A percentile compares a stretch with the other conserved stretches of the same genome.
These are phyloP conservation scores for Clitoria ternatea DNA, from an alignment of 306 rosid species.

Conservation along the genomic window DNA sequence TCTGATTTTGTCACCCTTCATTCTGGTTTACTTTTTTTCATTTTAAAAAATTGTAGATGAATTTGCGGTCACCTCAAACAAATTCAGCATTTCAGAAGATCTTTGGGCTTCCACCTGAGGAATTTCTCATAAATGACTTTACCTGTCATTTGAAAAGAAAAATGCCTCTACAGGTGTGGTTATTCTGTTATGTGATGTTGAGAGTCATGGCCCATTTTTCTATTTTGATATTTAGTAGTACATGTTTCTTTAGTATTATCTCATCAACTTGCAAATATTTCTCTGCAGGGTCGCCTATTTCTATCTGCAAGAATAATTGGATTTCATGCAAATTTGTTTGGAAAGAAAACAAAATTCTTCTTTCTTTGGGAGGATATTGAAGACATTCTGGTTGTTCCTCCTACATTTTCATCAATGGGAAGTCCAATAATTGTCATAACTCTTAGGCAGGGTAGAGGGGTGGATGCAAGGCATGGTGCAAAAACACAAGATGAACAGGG, in stretches of 20 bases:
- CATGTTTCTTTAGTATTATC: slow-evolving; percentile 16
- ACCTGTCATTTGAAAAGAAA: slow-evolving; percentile 96
- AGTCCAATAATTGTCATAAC: slow-evolving; percentile 87
- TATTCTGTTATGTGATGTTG: slow-evolving; percentile 16
- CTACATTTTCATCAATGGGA: slow-evolving; percentile 92
- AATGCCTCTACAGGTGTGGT: slow-evolving; percentile 88
- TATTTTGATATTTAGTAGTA: slow-evolving; percentile 5
- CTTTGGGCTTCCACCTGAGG: slow-evolving; percentile 92
- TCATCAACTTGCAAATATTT: slow-evolving; percentile 25
- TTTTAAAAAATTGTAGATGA: slow-evolving; percentile 50
- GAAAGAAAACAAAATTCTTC: slow-evolving; percentile 80
- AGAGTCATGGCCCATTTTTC: not conserved
- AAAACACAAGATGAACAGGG: slow-evolving; percentile 84
- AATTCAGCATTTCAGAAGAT: slow-evolving; percentile 91
- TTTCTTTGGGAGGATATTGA: slow-evolving; percentile 99
- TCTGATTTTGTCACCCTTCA: slow-evolving; percentile 19
- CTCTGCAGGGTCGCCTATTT: slow-evolving; percentile 85
- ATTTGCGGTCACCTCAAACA: slow-evolving; percentile 91
- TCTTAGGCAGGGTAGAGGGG: slow-evolving; percentile 82
- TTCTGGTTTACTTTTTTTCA: slow-evolving; percentile 3
- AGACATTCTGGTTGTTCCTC: slow-evolving; percentile 71
- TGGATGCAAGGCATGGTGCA: slow-evolving; percentile 93
- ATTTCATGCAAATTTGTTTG: slow-evolving; percentile 90
- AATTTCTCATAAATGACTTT: slow-evolving; percentile 95
- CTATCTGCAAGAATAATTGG: slow-evolving; percentile 93